phyloP scores from a whole-genome alignment of 1,284 basidiomycete species.

The Phellopilus nigrolimitatus region DNA sequence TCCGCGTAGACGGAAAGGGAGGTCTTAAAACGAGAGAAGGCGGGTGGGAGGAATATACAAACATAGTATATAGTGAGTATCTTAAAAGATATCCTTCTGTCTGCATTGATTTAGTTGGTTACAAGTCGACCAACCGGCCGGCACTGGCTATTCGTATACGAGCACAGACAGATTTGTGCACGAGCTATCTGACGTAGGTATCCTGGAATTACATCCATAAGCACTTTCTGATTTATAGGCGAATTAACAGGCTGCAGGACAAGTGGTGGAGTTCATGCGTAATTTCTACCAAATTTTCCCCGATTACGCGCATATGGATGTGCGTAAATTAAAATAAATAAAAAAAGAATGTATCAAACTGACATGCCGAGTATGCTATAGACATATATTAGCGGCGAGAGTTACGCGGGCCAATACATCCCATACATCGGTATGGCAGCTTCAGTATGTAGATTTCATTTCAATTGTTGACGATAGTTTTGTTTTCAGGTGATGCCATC shows the following conservation, averaged over 20 bases:
- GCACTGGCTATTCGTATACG: slow-evolving; percentile 90
- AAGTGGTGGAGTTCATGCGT: slow-evolving; percentile 79
- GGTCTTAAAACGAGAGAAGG: slow-evolving; percentile 78
- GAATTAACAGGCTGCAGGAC: slow-evolving; percentile 58
- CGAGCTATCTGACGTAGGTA: slow-evolving; percentile 64
- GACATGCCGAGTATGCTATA: slow-evolving; percentile 30
- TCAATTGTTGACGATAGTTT: slow-evolving; percentile 1
- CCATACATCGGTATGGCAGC: slow-evolving; percentile 77
- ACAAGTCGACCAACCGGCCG: slow-evolving; percentile 92
- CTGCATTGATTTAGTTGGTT: not conserved
- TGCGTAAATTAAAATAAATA: slow-evolving; percentile 44
- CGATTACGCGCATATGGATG: slow-evolving; percentile 79
- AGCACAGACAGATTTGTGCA: slow-evolving; percentile 84
- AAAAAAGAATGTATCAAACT: too few relatives aligned
- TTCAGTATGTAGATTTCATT: slow-evolving; percentile 19
- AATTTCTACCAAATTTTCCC: slow-evolving; percentile 93
- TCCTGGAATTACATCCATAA: not conserved
- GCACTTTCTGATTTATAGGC: slow-evolving; percentile 10
- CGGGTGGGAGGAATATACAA: slow-evolving; percentile 99
- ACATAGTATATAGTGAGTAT: slow-evolving; percentile 82
- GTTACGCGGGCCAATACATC: slow-evolving; percentile 98
- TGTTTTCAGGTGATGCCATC: slow-evolving; percentile 66
- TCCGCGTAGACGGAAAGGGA: slow-evolving; percentile 77
- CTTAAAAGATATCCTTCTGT: slow-evolving; percentile 7
- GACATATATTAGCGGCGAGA: slow-evolving; percentile 93